Evolutionary conservation across 129 eudicot genomes (phyloP), one percentile per base, ranked within the genome.

Genomic region (Logfia minima): DNA sequence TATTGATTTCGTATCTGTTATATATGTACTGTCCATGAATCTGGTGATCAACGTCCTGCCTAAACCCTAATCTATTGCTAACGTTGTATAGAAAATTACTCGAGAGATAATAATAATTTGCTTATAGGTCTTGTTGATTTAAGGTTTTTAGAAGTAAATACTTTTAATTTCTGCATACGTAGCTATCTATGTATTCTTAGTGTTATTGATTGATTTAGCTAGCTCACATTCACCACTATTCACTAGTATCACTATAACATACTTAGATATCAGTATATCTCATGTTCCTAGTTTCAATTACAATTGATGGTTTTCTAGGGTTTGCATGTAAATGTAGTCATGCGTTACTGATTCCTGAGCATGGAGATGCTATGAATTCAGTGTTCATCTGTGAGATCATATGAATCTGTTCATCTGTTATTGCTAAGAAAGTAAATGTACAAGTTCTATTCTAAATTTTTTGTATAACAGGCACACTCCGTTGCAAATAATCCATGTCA

Each of bases 391-490:
- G 45, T 34, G 22, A 31, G 19, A 0, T 63, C 22, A 13, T 59
- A 21, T 34, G 43, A 22, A 62, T 74, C 10, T 31, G 66, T 24
- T 72, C 22, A n/a, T 56, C 45, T 35, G 22, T 34, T 71, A 4
- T 66, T 60, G 74, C 34, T 53, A 13, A 48, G n/a, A 48, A 5
- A 48, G n/a, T 48, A 48, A 39, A 0, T 37, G 56, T 16, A 45
- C 24, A 6, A 26, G 77, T 4, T n/a, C 39, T 35, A 35, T 35
- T 35, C 8, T 35, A 35, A 58, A 23, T 26, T 9, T 16, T 21
- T 34, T 68, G 71, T 71, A 62, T 65, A 71, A 79, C 81, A 93
- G 98, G 95, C 92, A 90, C 68, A 87, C 96, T 52, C 97, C 98
- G 9, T 76, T 93, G 87, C 90, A 89, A 82, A 79, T 93, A 66